phyloP scores from a whole-genome alignment of 2,329 filamentous ascomycete genomes.

The Hypomyces rosellus region DNA sequence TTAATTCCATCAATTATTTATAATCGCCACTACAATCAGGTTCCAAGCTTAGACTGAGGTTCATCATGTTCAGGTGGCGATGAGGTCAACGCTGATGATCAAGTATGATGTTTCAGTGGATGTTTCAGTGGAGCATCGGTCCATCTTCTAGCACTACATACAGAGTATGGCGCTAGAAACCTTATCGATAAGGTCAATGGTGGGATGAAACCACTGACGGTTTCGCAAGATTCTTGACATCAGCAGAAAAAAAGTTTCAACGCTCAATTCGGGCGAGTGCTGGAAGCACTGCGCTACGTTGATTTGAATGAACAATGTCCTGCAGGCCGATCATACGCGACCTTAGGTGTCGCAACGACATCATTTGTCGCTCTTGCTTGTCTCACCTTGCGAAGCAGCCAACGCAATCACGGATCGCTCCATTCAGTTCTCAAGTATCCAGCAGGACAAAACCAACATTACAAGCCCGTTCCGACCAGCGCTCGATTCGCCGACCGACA shows the following conservation, averaged over 20 bases:
- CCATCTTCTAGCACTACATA: no score
- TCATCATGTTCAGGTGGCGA: no score
- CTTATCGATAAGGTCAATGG: no score
- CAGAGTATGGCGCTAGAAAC: no score
- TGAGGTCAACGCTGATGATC: no score
- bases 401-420: slow-evolving; percentile 22
- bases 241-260: slow-evolving; percentile 3
- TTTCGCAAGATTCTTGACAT: not conserved
- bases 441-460: slow-evolving; percentile 15
- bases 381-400: slow-evolving; percentile 23
- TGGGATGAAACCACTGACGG: no score
- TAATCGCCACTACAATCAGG: no score
- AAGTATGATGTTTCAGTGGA: no score
- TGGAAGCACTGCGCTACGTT: slow-evolving; percentile 6
- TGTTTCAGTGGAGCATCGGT: no score
- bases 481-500: slow-evolving; percentile 19
- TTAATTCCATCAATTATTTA: no score
- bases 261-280: slow-evolving; percentile 9
- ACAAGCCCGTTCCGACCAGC: slow-evolving; percentile 13
- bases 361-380: slow-evolving; percentile 34
- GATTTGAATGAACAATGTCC: slow-evolving; percentile 24
- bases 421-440: slow-evolving; percentile 28
- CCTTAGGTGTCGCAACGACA: slow-evolving; percentile 27
- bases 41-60: no score
- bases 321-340: slow-evolving; percentile 30